Evolutionary conservation across 148 eudicot species (phyloP).

Genomic region (Drosera capensis): DNA sequence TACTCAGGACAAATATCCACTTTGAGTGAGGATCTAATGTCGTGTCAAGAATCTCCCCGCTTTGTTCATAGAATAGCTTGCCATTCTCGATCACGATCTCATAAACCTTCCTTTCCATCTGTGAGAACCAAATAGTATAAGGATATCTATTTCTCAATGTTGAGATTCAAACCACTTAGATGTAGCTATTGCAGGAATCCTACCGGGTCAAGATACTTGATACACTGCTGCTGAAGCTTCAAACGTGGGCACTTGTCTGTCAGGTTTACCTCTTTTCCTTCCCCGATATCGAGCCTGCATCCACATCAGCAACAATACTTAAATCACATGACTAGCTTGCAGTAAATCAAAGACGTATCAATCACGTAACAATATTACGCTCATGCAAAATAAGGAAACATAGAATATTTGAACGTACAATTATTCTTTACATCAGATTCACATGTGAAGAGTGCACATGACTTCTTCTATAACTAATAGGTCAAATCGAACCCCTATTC

Average conservation of each 20-base stretch:
- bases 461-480: too few species aligned
- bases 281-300: conserved; percentile 61
- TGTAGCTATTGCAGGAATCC: conserved; percentile 9
- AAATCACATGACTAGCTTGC: too few species aligned
- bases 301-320: conserved; percentile 1
- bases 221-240: conserved; percentile 54
- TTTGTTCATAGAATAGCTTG: conserved; percentile 38
- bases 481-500: not conserved
- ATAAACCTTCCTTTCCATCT: conserved; percentile 81
- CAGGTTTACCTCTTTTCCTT: conserved; percentile 42
- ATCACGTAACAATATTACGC: too few species aligned
- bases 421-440: too few species aligned
- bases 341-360: too few species aligned
- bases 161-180: not conserved
- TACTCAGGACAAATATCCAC: conserved; percentile 94
- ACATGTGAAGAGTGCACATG: too few species aligned
- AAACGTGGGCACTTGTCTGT: conserved; percentile 34
- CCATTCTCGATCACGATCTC: conserved; percentile 71
- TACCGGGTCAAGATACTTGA: conserved; percentile 64
- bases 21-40: conserved; percentile 42
- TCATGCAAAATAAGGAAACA: too few species aligned
- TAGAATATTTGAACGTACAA: too few species aligned
- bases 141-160: not conserved
- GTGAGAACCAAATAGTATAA: conserved; percentile 1
- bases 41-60: conserved; percentile 56